Evolutionary conservation across 352 stramenopile species (phyloP), one percentile per base, ranked within the genome.

Genomic region (Phytophthora ramorum): DNA sequence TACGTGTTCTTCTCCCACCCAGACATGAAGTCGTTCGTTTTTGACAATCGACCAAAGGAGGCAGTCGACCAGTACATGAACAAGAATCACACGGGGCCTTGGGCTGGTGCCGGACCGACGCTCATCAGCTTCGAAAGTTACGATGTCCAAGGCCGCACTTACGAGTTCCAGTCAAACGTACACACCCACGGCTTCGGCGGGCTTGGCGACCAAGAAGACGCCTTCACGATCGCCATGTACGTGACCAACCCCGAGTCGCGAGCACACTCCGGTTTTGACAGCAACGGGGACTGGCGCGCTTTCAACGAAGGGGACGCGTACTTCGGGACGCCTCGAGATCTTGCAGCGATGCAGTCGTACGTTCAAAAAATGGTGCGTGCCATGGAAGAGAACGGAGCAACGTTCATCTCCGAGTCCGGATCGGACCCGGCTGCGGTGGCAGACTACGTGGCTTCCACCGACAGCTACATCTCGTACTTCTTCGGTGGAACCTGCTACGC

Each of bases 401-500:
- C 63, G 10, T 89, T 87, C 35, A 57, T 92, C 9, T 72, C 54
- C 13, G 40, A 69, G 4, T 71, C 64, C 6, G 66, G 55, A 17
- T 59, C 55, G 20, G 71, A 73, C 30, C 70, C 59, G 0, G 55
- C 75, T 34, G 69, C 67, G 19, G 57, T 84, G 16, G 45, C 30
- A 3, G 71, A 78, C 35, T 91, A 75, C 64, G 80, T 91, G 38
- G 59, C 51, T 13, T 51, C 20, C 45, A 78, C 74, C 26, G 54
- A 45, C 7, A 65, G 72, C 26, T 75, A 54, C 20, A 73, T 81
- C 22, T 90, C 82, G 14, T 74, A 90, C 61, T 85, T 90, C 69
- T 92, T 91, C 52, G 84, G 80, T 10, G 84, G 84, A 54, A 84
- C 67, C 43, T 92, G 84, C 75, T 91, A 92, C 58, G 66, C 71